Evolutionary conservation across 2,329 filamentous ascomycete species (phyloP).

Genomic region (Arachnomyces sp.): DNA sequence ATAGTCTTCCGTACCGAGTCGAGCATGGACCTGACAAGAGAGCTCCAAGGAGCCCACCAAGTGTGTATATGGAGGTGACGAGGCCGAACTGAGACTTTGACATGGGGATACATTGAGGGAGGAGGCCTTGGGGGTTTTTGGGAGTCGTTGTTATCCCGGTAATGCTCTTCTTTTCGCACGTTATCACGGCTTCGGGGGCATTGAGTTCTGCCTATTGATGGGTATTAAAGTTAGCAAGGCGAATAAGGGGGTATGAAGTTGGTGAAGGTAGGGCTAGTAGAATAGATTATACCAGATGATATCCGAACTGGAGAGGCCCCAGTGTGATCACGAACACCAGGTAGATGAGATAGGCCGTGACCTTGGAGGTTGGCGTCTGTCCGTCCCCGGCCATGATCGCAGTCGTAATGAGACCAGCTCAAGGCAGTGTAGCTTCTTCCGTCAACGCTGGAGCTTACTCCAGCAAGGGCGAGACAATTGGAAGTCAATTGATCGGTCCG

Average conservation of each 20-base stretch:
- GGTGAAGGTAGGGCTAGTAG: neutral
- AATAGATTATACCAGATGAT: conserved; percentile 61
- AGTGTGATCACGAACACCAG: conserved; percentile 69
- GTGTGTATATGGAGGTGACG: conserved; percentile 81
- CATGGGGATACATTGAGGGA: conserved; percentile 81
- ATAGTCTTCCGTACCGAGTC: conserved; percentile 64
- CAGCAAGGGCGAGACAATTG: no score
- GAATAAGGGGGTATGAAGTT: conserved; percentile 9
- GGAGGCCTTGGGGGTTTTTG: conserved; percentile 61
- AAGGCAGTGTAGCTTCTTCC: neutral
- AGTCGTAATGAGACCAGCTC: no score
- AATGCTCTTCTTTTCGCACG: conserved; percentile 60
- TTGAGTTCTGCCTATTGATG: conserved; percentile 74
- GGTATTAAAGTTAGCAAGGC: conserved; percentile 6
- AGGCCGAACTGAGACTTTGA: conserved; percentile 69
- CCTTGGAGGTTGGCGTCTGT: conserved; percentile 19
- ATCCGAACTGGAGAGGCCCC: conserved; percentile 89
- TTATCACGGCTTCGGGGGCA: conserved; percentile 87
- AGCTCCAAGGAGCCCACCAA: conserved; percentile 80
- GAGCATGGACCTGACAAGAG: conserved; percentile 71
- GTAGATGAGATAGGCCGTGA: conserved; percentile 71
- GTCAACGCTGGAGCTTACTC: neutral
- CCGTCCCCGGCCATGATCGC: no score
- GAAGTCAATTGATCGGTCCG: no score
- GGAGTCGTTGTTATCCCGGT: conserved; percentile 16